A percentile compares a stretch with the other conserved stretches of the same genome.
These are phyloP conservation scores for Coniochaeta sp. DNA, from an alignment of 2,329 filamentous ascomycete genomes.

Conservation along the genomic window DNA sequence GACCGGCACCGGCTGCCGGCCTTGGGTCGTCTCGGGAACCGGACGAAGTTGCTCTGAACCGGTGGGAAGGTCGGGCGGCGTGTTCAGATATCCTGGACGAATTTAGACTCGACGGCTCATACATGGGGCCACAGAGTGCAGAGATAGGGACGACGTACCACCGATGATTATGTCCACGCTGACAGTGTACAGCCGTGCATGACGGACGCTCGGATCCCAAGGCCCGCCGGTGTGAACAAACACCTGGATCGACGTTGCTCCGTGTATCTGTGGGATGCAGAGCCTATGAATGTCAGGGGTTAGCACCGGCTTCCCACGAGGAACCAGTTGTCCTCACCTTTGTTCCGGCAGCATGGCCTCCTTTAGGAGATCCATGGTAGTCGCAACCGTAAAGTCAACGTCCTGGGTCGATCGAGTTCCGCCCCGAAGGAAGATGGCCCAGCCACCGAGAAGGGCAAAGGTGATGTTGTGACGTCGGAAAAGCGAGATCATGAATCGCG, in stretches of 20 bases:
- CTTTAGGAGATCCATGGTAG: conserved; percentile 6
- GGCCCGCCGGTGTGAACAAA: conserved; percentile 9
- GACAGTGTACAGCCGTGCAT: conserved; percentile 3
- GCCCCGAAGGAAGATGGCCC: conserved; percentile 11
- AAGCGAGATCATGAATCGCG: conserved; percentile 7
- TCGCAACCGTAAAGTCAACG: conserved; percentile 9
- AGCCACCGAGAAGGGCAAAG: conserved; percentile 11
- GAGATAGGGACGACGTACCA: conserved; percentile 4
- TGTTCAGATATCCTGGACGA: conserved; percentile 8
- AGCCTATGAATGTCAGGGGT: conserved; percentile 4
- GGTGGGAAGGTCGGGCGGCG: conserved; percentile 6
- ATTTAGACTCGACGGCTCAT: neutral
- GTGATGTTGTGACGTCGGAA: conserved; percentile 7
- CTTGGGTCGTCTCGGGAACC: conserved; percentile 5
- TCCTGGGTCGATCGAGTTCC: conserved; percentile 6
- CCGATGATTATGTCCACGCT: conserved; percentile 10
- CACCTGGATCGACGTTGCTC: conserved; percentile 8
- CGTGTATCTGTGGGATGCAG: conserved; percentile 8
- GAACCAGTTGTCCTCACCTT: conserved; percentile 2
- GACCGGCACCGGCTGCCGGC: conserved; percentile 4
- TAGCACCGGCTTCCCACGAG: neutral
- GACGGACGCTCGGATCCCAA: conserved; percentile 6
- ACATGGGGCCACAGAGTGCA: neutral
- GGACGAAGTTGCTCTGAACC: conserved; percentile 8
- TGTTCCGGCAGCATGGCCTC: conserved; percentile 3